phyloP scores from a whole-genome alignment of 1,284 basidiomycete genomes.

The Polyporus tsugae region DNA sequence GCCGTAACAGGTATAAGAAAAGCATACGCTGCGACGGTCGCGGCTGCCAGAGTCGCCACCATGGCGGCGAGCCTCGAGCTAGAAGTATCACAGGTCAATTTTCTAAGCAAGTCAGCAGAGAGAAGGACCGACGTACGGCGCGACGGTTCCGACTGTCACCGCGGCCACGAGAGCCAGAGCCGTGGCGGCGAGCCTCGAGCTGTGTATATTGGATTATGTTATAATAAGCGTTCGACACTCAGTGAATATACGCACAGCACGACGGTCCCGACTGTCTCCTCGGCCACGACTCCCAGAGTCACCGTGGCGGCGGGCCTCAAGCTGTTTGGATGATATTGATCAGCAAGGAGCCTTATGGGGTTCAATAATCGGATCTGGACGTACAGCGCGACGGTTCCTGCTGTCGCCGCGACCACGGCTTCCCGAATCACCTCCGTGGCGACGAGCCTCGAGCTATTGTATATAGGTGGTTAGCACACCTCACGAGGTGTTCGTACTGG shows the following conservation, averaged over 20 bases:
- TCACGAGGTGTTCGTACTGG: background rate
- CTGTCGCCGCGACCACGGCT: constrained; percentile 26
- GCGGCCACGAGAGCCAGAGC: constrained; percentile 13
- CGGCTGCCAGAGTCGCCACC: constrained; percentile 23
- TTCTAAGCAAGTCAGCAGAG: too few species aligned
- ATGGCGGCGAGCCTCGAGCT: constrained; percentile 19
- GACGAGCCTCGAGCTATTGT: constrained; percentile 14
- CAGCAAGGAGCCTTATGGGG: background rate
- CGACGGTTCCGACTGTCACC: constrained; percentile 16
- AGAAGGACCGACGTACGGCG: background rate
- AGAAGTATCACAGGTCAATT: background rate
- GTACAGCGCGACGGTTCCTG: constrained; percentile 13
- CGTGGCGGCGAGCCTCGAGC: constrained; percentile 20
- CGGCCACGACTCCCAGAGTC: constrained; percentile 34
- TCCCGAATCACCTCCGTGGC: constrained; percentile 21
- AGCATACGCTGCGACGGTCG: constrained; percentile 12
- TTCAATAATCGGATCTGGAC: background rate
- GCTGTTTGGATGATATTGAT: background rate
- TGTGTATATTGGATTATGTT: background rate
- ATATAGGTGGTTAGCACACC: background rate
- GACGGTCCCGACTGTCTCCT: constrained; percentile 20
- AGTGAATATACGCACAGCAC: background rate
- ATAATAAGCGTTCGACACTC: background rate
- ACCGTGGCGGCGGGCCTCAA: constrained; percentile 24
- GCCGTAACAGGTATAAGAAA: background rate